Base-by-base conservation (phyloP, 176 grass and related monocot genomes). In the Bothriochloa decipiens region DNA sequence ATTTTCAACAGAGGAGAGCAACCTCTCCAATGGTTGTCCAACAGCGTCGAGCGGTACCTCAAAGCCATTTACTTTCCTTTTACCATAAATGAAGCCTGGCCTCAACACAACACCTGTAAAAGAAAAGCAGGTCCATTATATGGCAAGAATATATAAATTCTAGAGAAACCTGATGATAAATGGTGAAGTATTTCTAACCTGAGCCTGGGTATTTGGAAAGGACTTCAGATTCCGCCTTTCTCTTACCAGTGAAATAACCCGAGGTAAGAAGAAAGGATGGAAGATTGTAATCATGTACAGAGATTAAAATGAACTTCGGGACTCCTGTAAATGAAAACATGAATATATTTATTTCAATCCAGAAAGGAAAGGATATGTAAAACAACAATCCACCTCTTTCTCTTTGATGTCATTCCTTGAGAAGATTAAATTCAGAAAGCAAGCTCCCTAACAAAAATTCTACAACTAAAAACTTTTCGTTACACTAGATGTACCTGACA, bases 201-300 rank as follows among this genome's bases (percentile, higher is more conserved):
- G 96, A 94, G 74, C 39, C 68, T 72, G 96, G 85, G 86, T 91
- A 99, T 87, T 99, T 99, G 60, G 96, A 96, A 63, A 99, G 96
- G 49, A 96, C 84, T 82, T 99, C 91, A 36, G 96, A 95, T 89
- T 99, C 96, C 13, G 96, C 96, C 73, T 94, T 79, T 91, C 96
- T 87, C 83, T 99, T 95, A 3, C 96, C 96, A 55, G 84, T 89
- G 90, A 99, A 99, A 74, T 99, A 99, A 67, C 96, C 93, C 58
- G 81, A 82, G 53, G 84, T 86, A 45, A 99, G 89, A 66, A 96
- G 77, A 74, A 99, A 99, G 5, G 89, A 78, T 36, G 96, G 96
- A 74, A 99, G 91, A 29, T 99, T 99, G 83, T 96, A 99, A 84
- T 99, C 93, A 81, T 99, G 93, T 35, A 99, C 96, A 81, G 96